Evolutionary conservation across 2,329 filamentous ascomycete species (phyloP).

Genomic region (Pyrenochaeta sp.): DNA sequence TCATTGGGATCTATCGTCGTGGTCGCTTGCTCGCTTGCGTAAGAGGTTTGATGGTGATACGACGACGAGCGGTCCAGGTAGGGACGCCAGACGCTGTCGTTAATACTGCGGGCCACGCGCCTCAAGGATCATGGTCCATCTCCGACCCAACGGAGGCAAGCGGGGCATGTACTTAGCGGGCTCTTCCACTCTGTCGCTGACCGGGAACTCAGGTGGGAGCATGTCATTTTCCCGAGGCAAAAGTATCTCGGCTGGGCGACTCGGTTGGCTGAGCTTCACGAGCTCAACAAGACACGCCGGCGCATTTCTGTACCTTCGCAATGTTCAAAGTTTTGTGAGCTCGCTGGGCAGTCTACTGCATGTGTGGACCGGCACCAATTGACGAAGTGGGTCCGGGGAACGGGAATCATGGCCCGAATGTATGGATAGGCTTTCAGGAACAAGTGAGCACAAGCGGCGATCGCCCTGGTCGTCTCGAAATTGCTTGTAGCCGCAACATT

Average conservation of each 20-base stretch:
- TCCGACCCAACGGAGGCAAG: slow-evolving; percentile 24
- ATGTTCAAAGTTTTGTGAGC: background rate
- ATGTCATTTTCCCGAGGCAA: slow-evolving; percentile 10
- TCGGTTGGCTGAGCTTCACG: slow-evolving; percentile 5
- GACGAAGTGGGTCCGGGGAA: slow-evolving; percentile 48
- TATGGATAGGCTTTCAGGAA: slow-evolving; percentile 47
- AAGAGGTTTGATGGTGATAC: slow-evolving; percentile 24
- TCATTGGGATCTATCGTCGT: slow-evolving; percentile 11
- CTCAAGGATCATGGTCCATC: slow-evolving; percentile 22
- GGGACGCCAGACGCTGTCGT: slow-evolving; percentile 21
- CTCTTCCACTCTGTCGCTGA: slow-evolving; percentile 17
- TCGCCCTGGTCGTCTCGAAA: slow-evolving; percentile 36
- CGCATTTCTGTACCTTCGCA: background rate
- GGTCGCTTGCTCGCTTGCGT: slow-evolving; percentile 2
- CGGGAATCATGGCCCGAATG: slow-evolving; percentile 42
- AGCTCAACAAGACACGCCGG: background rate
- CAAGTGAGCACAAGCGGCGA: slow-evolving; percentile 41
- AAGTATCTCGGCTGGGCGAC: slow-evolving; percentile 3
- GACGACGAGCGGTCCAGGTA: slow-evolving; percentile 15
- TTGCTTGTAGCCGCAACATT: slow-evolving; percentile 35
- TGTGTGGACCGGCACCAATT: slow-evolving; percentile 27
- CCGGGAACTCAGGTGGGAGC: slow-evolving; percentile 9
- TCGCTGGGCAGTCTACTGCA: slow-evolving; percentile 24
- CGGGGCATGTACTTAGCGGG: slow-evolving; percentile 25
- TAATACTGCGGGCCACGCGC: slow-evolving; percentile 25